These are phyloP conservation scores for Apophysomyces elegans DNA, from an alignment of 371 early-diverging fungal genomes.

Conservation along the genomic window DNA sequence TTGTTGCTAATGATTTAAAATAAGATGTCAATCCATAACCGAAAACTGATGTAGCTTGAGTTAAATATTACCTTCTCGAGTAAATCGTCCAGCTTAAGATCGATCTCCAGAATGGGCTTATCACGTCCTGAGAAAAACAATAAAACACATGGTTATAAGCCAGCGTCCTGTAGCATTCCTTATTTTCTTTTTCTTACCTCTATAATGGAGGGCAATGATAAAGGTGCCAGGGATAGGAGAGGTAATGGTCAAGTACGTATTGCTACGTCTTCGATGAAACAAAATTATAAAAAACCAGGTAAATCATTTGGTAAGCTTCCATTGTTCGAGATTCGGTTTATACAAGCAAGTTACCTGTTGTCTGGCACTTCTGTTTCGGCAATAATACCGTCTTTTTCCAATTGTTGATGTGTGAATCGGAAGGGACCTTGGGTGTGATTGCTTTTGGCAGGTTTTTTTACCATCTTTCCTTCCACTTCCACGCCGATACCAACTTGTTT, in stretches of 20 bases:
- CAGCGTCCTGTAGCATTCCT: neutral
- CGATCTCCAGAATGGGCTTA: slow-evolving; percentile 93
- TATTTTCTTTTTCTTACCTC: slow-evolving; percentile 52
- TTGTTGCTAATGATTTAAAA: slow-evolving; percentile 71
- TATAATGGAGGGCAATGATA: slow-evolving; percentile 84
- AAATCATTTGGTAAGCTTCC: neutral
- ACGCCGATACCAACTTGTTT: slow-evolving; percentile 54
- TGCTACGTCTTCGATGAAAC: slow-evolving; percentile 58
- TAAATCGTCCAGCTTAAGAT: slow-evolving; percentile 91
- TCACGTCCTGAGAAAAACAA: slow-evolving; percentile 66
- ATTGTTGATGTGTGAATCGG: slow-evolving; percentile 81
- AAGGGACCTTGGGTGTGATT: slow-evolving; percentile 62
- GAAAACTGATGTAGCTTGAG: neutral
- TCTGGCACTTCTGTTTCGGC: slow-evolving; percentile 90
- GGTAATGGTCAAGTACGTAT: slow-evolving; percentile 83
- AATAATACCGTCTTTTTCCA: slow-evolving; percentile 91
- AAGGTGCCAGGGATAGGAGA: slow-evolving; percentile 88
- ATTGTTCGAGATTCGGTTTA: neutral
- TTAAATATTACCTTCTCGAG: slow-evolving; percentile 72
- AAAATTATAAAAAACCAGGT: neutral
- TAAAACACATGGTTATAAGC: too few species aligned
- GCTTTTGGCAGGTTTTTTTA: slow-evolving; percentile 37
- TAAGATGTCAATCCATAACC: slow-evolving; percentile 7
- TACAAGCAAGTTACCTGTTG: slow-evolving; percentile 48
- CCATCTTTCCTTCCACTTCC: slow-evolving; percentile 37